Evolutionary conservation across 2,329 filamentous ascomycete genomes (phyloP).

Genomic region (Camptophora hylomeconis): DNA sequence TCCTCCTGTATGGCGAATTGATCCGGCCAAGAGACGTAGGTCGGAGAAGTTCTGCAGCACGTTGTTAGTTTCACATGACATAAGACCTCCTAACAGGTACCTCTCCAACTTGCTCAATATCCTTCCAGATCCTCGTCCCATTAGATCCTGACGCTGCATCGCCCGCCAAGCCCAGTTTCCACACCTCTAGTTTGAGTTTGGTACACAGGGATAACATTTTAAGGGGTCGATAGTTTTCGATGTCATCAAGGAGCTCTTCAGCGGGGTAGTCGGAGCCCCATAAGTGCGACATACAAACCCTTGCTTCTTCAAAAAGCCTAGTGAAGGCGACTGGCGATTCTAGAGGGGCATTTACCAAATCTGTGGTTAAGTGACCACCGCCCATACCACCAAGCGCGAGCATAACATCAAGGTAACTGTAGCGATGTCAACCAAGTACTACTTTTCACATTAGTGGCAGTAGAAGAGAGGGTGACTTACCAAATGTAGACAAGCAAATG

Average conservation of each 20-base stretch:
- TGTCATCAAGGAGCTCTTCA: slow-evolving; percentile 6
- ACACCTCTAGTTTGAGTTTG: slow-evolving; percentile 5
- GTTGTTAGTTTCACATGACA: not conserved
- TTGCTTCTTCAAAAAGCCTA: slow-evolving; percentile 6
- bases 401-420: slow-evolving; percentile 4
- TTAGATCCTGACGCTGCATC: not conserved
- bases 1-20: slow-evolving; percentile 1
- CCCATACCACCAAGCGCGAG: slow-evolving; percentile 4
- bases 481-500: slow-evolving; percentile 7
- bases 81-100: slow-evolving; percentile 1
- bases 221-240: slow-evolving; percentile 7
- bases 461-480: slow-evolving; percentile 3
- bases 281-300: slow-evolving; percentile 4
- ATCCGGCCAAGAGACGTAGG: slow-evolving; percentile 2
- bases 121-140: slow-evolving; percentile 1
- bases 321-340: slow-evolving; percentile 3
- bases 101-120: slow-evolving; percentile 4
- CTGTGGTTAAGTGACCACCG: slow-evolving; percentile 2
- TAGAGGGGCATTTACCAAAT: slow-evolving; percentile 2
- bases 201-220: slow-evolving; percentile 2
- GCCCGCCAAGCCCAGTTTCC: slow-evolving; percentile 2
- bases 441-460: not conserved
- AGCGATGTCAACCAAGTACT: not conserved
- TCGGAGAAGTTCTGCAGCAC: slow-evolving; percentile 5
- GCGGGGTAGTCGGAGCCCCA: slow-evolving; percentile 5